Evolutionary conservation across 176 grass and related monocot species (phyloP), one percentile per base, ranked within the genome.

Genomic region (Hordeum marinum): DNA sequence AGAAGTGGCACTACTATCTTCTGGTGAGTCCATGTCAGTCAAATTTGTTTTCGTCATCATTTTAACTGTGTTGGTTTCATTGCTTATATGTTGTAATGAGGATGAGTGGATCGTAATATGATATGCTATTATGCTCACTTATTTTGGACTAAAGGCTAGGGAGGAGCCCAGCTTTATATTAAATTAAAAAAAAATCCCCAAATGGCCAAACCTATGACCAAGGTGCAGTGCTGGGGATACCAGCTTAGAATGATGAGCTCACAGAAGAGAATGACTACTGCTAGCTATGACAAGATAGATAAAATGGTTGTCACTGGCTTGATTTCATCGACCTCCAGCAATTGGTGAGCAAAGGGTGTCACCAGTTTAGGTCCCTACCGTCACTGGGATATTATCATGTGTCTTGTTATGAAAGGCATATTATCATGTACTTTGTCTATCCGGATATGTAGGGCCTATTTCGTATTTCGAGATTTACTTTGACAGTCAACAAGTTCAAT

Each of bases 1-100:
- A 98, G 93, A 98, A 96, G 80, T 98, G 93, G 96, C 96, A 98
- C 76, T 98, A 98, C 76, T 98, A 98, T 85, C 90, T 98, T 60
- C 82, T 96, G 91, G 93, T 96, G 67, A 92, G 88, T 72, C 18
- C 41, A 25, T 31, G 66, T 75, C 79, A 4, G 3, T 72, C 0
- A 78, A 50, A 42, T 21, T 63, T 63, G 35, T 5, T 83, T 15
- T 12, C 11, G 50, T 4, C 14, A 42, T 64, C 59, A 43, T 67
- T 34, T 67, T 9, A 37, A 39, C 0, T 10, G 3, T 10, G 11
- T 2, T 76, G 20, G 39, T 60, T 60, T 76, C 15, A 23, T 0
- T 67, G 46, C n/a, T 45, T 45, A 7, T 45, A 8, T 72, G 39
- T 10, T 79, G 36, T 43, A 5, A 62, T 63, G 39, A 52, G 15